Evolutionary conservation across 495 filamentous ascomycete species (phyloP).

Genomic region (Xylaria scruposa): DNA sequence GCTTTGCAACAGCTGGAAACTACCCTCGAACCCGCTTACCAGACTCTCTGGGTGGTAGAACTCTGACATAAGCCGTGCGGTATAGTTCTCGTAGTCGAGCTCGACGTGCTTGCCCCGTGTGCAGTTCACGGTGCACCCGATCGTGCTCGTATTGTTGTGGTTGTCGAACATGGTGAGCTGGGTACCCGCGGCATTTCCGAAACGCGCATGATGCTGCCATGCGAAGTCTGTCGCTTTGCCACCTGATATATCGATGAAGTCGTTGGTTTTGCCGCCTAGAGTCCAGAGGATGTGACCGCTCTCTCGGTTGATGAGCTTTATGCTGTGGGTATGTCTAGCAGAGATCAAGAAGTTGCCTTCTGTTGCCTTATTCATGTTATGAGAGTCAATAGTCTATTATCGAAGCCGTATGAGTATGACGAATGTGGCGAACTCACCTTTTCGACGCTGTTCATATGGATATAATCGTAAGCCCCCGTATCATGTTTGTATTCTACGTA

Average conservation of each 20-base stretch:
- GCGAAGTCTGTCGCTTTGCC: slow-evolving; percentile 54
- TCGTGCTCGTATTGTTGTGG: slow-evolving; percentile 29
- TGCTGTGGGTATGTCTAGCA: slow-evolving; percentile 46
- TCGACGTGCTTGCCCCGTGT: slow-evolving; percentile 52
- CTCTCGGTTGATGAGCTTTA: slow-evolving; percentile 46
- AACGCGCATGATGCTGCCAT: slow-evolving; percentile 62
- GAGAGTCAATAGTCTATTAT: not conserved
- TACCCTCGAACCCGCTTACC: slow-evolving; percentile 51
- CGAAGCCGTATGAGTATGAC: too few species aligned
- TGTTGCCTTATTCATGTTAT: slow-evolving; percentile 24
- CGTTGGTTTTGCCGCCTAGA: slow-evolving; percentile 51
- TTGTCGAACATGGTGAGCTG: slow-evolving; percentile 49
- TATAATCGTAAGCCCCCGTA: slow-evolving; percentile 41
- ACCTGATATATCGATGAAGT: slow-evolving; percentile 52
- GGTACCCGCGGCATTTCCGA: slow-evolving; percentile 37
- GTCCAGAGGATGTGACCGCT: slow-evolving; percentile 52
- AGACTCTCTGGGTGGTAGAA: slow-evolving; percentile 31
- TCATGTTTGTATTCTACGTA: slow-evolving; percentile 24
- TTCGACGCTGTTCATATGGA: slow-evolving; percentile 51
- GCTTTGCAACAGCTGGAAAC: slow-evolving; percentile 50
- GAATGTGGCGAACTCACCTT: slow-evolving; percentile 28
- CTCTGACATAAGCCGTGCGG: slow-evolving; percentile 32
- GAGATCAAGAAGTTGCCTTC: slow-evolving; percentile 53
- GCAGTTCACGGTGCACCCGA: slow-evolving; percentile 25
- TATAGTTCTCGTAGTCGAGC: slow-evolving; percentile 50